Evolutionary conservation across 106 monocot genomes (phyloP), one percentile per base, ranked within the genome.

Genomic region (Xerophyta viscosa): DNA sequence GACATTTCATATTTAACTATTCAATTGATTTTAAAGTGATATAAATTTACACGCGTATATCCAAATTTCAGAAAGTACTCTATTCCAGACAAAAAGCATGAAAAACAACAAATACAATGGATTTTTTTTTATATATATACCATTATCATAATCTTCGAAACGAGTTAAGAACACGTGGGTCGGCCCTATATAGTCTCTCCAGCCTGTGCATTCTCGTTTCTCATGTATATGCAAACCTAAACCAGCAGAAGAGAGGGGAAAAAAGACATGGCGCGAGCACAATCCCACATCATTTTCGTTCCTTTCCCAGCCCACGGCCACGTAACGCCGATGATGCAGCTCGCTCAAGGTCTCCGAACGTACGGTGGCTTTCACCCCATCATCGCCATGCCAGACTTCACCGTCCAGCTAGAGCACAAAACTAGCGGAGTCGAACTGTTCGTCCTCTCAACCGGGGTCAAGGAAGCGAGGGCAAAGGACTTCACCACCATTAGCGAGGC

Each of bases 221-320:
- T 36, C 13, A 14, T 46, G 6, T 0, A 20, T 6, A 14, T 36
- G 33, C 33, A 36, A 36, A 5, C 33, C 5, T 36, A 6, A 36
- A 36, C 11, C 11, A 52, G 29, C 3, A 43, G 24, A 44, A 23
- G 17, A 44, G 29, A 52, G 19, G 29, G 30, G 50, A 33, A 20
- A 17, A 10, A 19, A 33, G 22, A 41, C 8, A 27, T 17, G 24
- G 18, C 10, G 13, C 19, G 33, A 27, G 46, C 50, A 26, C 3
- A 19, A 15, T 3, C 15, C 4, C 14, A 44, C 11, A 31, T 79
- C 1, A 33, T 84, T 3, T 62, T 88, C 23, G 72, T 88, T 1
- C 79, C 88, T 2, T 88, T 66, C 43, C 88, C 88, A 15, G 88
- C 88, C 0, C 68, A 72, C n/a, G 88, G 88, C 19, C 87, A 87